A percentile compares a stretch with the other conserved stretches of the same genome.
These are phyloP conservation scores for Diophrys appendiculata DNA, from an alignment of 73 alveolate genomes.

Conservation along the genomic window DNA sequence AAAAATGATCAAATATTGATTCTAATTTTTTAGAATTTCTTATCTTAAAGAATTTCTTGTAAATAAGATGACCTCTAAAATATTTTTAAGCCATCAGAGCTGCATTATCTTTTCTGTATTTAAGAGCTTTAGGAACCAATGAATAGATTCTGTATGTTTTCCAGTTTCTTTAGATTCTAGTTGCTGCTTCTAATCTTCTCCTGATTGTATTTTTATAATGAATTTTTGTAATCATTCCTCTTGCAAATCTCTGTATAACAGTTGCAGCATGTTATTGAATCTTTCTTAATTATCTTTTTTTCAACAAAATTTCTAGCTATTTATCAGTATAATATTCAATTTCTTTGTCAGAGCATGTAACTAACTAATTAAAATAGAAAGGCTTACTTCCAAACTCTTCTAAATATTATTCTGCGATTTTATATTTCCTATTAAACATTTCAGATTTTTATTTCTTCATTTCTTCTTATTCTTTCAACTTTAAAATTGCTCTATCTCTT, in stretches of 20 bases:
- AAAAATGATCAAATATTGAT: constrained; percentile 10
- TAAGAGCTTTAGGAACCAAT: constrained; percentile 31
- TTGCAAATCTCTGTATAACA: neutral
- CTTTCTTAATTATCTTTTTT: neutral
- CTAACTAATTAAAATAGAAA: neutral
- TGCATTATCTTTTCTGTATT: constrained; percentile 18
- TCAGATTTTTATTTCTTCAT: neutral
- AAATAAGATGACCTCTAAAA: constrained; percentile 22
- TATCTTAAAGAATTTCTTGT: constrained; percentile 2
- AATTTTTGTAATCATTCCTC: neutral
- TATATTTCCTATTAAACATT: neutral
- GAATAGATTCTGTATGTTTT: constrained; percentile 17
- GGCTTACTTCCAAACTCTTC: neutral
- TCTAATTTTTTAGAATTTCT: neutral
- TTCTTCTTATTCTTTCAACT: constrained; percentile 1
- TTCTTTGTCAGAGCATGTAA: neutral
- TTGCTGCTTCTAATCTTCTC: constrained; percentile 2
- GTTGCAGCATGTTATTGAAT: neutral
- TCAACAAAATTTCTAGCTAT: neutral
- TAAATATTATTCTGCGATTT: neutral
- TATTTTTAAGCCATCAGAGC: constrained; percentile 13
- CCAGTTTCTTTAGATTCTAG: constrained; percentile 12
- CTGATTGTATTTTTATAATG: neutral
- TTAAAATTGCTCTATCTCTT: neutral
- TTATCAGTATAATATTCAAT: neutral